Percentiles rank a stretch among this genome's conserved stretches.
These are phyloP conservation scores for Exserohilum rostratum DNA, from an alignment of 2,329 filamentous ascomycete genomes.

Conservation along the genomic window DNA sequence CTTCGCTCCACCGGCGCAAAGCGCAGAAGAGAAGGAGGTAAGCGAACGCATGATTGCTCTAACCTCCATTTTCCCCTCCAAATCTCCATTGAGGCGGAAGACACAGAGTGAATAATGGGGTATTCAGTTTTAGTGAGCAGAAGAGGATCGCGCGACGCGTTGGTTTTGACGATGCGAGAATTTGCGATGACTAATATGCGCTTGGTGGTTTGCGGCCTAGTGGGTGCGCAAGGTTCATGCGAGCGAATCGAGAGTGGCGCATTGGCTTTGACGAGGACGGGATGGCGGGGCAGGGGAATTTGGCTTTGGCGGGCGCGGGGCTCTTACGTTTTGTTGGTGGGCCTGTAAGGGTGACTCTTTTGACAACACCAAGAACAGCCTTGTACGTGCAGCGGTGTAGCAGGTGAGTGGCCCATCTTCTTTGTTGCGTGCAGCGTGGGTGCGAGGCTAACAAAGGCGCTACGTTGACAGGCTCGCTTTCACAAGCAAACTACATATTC, in stretches of 20 bases:
- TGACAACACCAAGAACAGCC: conserved; percentile 2
- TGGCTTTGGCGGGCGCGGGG: conserved; percentile 16
- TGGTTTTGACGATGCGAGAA: conserved; percentile 18
- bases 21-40: conserved; percentile 62
- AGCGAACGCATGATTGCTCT: conserved; percentile 60
- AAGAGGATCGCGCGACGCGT: conserved; percentile 25
- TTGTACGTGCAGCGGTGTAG: not conserved
- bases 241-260: conserved; percentile 25
- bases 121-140: conserved; percentile 49
- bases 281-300: conserved; percentile 24
- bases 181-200: conserved; percentile 35
- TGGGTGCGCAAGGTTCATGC: not conserved
- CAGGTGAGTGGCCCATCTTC: conserved; percentile 3
- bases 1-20: conserved; percentile 49
- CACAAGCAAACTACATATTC: conserved; percentile 14
- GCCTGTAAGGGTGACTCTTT: conserved; percentile 18
- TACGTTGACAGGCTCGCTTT: conserved; percentile 15
- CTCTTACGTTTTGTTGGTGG: conserved; percentile 15
- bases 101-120: conserved; percentile 70
- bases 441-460: conserved; percentile 19
- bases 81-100: conserved; percentile 62
- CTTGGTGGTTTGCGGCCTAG: conserved; percentile 18
- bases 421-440: not conserved
- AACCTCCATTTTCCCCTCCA: conserved; percentile 74
- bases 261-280: conserved; percentile 23